Evolutionary conservation across 306 rosid genomes (phyloP).

Genomic region (Medicago lupulina): DNA sequence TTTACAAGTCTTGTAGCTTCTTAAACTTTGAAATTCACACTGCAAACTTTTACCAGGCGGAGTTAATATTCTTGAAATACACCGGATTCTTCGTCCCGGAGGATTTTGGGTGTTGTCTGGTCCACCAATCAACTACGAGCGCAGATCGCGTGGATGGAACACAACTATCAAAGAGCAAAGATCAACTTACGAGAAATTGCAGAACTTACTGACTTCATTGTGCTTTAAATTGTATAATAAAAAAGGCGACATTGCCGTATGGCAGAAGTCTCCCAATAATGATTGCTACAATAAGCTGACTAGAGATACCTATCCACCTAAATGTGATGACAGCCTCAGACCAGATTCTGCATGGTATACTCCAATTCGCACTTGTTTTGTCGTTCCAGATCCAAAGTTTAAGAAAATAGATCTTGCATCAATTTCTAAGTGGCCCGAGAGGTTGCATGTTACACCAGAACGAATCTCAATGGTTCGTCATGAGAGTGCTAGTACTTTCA

Average conservation of each 20-base stretch:
- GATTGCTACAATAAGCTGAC: conserved; percentile 68
- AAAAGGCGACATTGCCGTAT: conserved; percentile 92
- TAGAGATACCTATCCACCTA: conserved; percentile 74
- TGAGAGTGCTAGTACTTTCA: conserved; percentile 67
- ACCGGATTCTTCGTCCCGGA: conserved; percentile 96
- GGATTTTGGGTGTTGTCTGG: conserved; percentile 98
- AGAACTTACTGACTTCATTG: conserved; percentile 70
- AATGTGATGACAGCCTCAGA: conserved; percentile 83
- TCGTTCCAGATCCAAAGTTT: conserved; percentile 71
- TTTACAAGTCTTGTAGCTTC: conserved; percentile 20
- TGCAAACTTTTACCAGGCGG: conserved; percentile 62
- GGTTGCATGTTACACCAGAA: conserved; percentile 71
- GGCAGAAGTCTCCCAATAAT: conserved; percentile 75
- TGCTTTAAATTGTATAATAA: conserved; percentile 86
- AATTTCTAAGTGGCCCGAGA: conserved; percentile 85
- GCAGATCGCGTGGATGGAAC: conserved; percentile 97
- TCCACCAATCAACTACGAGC: conserved; percentile 90
- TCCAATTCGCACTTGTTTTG: conserved; percentile 76
- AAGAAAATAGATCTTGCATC: conserved; percentile 59
- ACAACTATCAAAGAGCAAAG: conserved; percentile 87
- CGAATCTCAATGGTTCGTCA: conserved; percentile 62
- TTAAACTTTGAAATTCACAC: conserved; percentile 17
- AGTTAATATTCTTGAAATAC: conserved; percentile 80
- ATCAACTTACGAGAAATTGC: conserved; percentile 73
- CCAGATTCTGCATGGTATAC: conserved; percentile 98